These are phyloP conservation scores for Climacium dendroides DNA, from an alignment of 225 moss, liverwort and hornwort genomes.

Conservation along the genomic window DNA sequence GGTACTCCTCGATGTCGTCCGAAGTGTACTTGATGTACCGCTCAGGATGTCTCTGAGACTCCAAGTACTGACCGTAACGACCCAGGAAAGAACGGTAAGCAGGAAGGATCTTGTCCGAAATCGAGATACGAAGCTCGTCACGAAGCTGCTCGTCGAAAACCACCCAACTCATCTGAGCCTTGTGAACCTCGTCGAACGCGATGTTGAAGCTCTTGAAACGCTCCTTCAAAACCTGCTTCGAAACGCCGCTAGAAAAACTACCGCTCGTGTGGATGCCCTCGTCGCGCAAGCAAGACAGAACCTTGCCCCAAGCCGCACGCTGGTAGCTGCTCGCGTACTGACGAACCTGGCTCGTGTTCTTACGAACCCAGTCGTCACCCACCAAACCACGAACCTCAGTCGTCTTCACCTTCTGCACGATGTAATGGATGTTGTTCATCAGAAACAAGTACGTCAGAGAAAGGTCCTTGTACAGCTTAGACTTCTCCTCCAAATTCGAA, in stretches of 20 bases:
- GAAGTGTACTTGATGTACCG: slow-evolving; percentile 85
- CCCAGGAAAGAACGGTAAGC: slow-evolving; percentile 94
- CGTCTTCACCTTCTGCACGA: slow-evolving; percentile 91
- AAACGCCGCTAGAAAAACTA: slow-evolving; percentile 83
- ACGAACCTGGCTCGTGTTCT: slow-evolving; percentile 76
- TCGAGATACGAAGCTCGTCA: slow-evolving; percentile 89
- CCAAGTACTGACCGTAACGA: slow-evolving; percentile 82
- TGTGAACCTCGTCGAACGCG: slow-evolving; percentile 93
- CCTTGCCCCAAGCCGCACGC: slow-evolving; percentile 87
- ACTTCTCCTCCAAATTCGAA: slow-evolving; percentile 89
- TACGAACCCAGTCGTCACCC: not conserved
- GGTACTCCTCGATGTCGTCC: slow-evolving; percentile 69
- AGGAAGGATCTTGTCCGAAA: slow-evolving; percentile 79
- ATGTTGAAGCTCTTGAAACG: slow-evolving; percentile 97
- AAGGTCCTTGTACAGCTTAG: slow-evolving; percentile 86
- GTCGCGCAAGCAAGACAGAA: slow-evolving; percentile 73
- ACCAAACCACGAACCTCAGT: slow-evolving; percentile 52
- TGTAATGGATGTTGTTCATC: slow-evolving; percentile 99
- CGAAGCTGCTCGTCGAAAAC: slow-evolving; percentile 86
- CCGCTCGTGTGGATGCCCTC: slow-evolving; percentile 83
- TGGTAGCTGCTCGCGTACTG: slow-evolving; percentile 96
- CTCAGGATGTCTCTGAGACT: slow-evolving; percentile 78
- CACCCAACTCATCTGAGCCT: slow-evolving; percentile 90
- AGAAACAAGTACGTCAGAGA: slow-evolving; percentile 85
- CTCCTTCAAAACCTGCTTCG: slow-evolving; percentile 86